These are phyloP conservation scores for Berberis vulgaris DNA, from an alignment of 164 flowering plant genomes.

Conservation along the genomic window DNA sequence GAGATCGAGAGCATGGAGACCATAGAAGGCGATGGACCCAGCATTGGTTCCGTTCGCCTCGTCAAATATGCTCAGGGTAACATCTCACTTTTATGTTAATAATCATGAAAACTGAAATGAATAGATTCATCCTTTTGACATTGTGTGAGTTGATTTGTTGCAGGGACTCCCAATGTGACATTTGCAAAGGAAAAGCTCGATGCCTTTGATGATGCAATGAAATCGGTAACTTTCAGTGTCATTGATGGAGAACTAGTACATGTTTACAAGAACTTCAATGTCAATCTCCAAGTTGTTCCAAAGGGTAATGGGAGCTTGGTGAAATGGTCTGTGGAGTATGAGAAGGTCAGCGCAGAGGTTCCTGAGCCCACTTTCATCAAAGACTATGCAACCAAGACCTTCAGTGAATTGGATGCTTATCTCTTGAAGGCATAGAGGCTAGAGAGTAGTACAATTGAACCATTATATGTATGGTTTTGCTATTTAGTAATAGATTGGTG, in stretches of 20 bases:
- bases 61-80: conserved; percentile 45
- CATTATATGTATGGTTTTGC: too few species aligned
- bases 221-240: conserved; percentile 18
- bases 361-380: conserved; percentile 22
- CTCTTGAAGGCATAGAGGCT: conserved; percentile 13
- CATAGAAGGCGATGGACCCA: conserved; percentile 65
- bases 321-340: conserved; percentile 22
- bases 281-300: conserved; percentile 12
- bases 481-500: too few species aligned
- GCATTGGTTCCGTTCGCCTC: conserved; percentile 47
- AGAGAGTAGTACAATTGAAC: not conserved
- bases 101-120: not conserved
- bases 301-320: conserved; percentile 20
- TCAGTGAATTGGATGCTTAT: conserved; percentile 20
- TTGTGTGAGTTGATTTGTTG: conserved; percentile 2
- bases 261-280: conserved; percentile 21
- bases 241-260: conserved; percentile 21
- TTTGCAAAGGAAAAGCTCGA: conserved; percentile 24
- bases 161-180: conserved; percentile 20
- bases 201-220: conserved; percentile 18
- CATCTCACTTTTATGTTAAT: not conserved
- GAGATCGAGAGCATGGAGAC: conserved; percentile 57
- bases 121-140: not conserved
- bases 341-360: conserved; percentile 22
- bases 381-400: conserved; percentile 19